Base-by-base conservation (phyloP, 1,284 basidiomycete species). In the Cryptococcus sp. region DNA sequence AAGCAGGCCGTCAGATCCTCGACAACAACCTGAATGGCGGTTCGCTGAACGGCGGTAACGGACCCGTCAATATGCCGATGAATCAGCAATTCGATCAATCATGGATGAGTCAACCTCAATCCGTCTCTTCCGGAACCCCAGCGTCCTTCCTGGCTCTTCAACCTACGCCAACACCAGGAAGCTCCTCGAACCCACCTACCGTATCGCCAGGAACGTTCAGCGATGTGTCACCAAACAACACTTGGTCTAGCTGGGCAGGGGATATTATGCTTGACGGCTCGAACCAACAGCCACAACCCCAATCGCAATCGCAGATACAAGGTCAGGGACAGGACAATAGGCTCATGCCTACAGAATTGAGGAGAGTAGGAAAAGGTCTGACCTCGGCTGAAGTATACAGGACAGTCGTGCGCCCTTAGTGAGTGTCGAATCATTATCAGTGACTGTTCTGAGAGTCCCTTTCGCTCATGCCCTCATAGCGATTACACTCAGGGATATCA, bases 401-500 rank as follows among this genome's bases (percentile, higher is more conserved):
- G 65, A 83, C 83, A 53, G 85, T 93, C 39, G 88, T 85, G n/a
- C 83, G 84, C 69, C 87, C 89, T 11, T 93, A 91, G n/a, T n/a
- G n/a, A n/a, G n/a, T n/a, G n/a, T n/a, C n/a, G n/a, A n/a, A n/a
- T n/a, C n/a, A n/a, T n/a, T n/a, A n/a, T n/a, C n/a, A n/a, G n/a
- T n/a, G n/a, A n/a, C n/a, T n/a, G n/a, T n/a, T n/a, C n/a, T n/a
- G n/a, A n/a, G n/a, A n/a, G n/a, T n/a, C n/a, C n/a, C n/a, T n/a
- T n/a, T n/a, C n/a, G n/a, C n/a, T n/a, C n/a, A n/a, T n/a, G n/a
- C n/a, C n/a, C n/a, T n/a, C n/a, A n/a, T n/a, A n/a, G n/a, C 73
- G 90, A 93, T 73, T 95, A 95, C 72, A 93, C 91, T 16, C 88
- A 94, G 78, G 91, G 91, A 20, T 96, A 95, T 75, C 93, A 95